Conservation (phyloP, 129 eudicot species). For the Chrysanthemum lavandulifolium region DNA sequence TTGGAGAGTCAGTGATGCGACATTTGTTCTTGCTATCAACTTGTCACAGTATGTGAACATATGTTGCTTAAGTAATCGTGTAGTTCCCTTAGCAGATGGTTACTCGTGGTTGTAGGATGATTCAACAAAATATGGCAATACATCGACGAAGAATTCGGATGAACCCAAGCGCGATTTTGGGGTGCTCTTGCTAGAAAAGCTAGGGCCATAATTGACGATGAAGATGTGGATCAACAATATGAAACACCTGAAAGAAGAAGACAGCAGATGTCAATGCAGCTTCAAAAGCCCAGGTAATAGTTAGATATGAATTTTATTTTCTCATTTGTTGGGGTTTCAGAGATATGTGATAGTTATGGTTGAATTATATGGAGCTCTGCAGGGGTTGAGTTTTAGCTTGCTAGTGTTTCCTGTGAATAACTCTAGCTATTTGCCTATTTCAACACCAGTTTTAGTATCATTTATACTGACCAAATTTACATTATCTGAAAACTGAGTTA, state of each 20-base stretch:
- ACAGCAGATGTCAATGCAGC: constrained; percentile 36
- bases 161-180: constrained; percentile 70
- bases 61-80: constrained; percentile 28
- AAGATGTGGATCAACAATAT: constrained; percentile 44
- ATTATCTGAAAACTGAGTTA: neutral
- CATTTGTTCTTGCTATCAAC: constrained; percentile 1
- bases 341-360: neutral
- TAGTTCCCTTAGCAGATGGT: constrained; percentile 43
- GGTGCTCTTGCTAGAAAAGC: constrained; percentile 88
- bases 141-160: constrained; percentile 40
- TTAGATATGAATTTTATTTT: neutral
- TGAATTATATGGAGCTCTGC: neutral
- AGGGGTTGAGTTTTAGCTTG: neutral
- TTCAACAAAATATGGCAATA: constrained; percentile 40
- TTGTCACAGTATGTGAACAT: constrained; percentile 5
- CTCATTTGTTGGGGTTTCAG: neutral
- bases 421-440: too few relatives aligned
- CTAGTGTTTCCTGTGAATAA: too few relatives aligned
- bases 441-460: neutral
- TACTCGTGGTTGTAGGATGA: constrained; percentile 57
- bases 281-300: constrained; percentile 51
- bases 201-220: constrained; percentile 73
- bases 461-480: neutral
- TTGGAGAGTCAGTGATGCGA: constrained; percentile 6
- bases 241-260: constrained; percentile 49